Conservation (phyloP, 345 rosid genomes). For the Aegle marmelos region DNA sequence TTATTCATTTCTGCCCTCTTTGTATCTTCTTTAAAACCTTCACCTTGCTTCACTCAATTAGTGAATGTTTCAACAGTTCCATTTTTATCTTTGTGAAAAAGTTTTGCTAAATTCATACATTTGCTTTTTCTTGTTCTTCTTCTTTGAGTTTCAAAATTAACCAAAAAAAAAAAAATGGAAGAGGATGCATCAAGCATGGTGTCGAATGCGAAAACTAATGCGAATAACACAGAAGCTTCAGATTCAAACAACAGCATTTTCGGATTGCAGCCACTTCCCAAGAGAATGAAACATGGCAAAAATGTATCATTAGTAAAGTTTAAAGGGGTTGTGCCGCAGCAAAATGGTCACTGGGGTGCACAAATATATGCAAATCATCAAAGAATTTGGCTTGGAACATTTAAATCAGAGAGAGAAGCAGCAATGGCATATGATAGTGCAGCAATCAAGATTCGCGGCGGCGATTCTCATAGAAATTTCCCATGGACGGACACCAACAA, state of each 20-base stretch:
- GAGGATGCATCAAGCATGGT: constrained; percentile 32
- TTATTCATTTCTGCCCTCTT: background rate
- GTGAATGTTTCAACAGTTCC: background rate
- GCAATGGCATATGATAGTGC: constrained; percentile 71
- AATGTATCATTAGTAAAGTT: constrained; percentile 17
- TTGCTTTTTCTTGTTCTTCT: background rate
- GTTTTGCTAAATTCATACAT: background rate
- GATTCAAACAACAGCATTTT: constrained; percentile 19
- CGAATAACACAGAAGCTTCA: constrained; percentile 19
- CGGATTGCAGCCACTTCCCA: background rate
- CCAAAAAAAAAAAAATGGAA: constrained; percentile 9
- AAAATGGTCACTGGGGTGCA: constrained; percentile 65
- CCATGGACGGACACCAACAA: constrained; percentile 44
- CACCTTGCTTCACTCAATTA: background rate
- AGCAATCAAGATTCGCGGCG: constrained; percentile 42
- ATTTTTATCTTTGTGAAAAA: background rate
- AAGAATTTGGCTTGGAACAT: constrained; percentile 73
- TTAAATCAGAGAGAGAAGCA: constrained; percentile 54
- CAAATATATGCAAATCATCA: constrained; percentile 57
- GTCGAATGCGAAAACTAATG: constrained; percentile 17
- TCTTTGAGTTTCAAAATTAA: background rate
- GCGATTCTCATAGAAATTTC: constrained; percentile 55
- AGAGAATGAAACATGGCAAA: background rate
- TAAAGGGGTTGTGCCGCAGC: constrained; percentile 59
- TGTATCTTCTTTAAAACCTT: background rate